Evolutionary conservation across 108 stramenopile genomes (phyloP), one percentile per base, ranked within the genome.

Genomic region (Cyclostephanos tholiformis): DNA sequence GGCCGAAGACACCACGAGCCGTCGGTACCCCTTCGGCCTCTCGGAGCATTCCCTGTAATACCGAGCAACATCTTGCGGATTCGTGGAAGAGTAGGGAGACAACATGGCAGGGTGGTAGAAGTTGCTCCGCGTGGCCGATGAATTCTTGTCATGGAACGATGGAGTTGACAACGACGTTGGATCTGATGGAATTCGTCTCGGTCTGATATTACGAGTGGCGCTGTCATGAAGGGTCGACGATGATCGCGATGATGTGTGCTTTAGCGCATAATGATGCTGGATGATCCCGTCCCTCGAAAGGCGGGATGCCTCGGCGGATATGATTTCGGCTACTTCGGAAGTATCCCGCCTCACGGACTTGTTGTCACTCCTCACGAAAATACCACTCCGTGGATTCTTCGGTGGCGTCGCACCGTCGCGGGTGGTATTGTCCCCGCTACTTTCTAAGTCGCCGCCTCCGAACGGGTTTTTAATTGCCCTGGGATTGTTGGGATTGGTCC

Each of bases 221-320:
- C 55, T 22, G 4, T 20, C 20, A 9, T 19, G 53, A 26, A 4
- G 9, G 53, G 20, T 26, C 14, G 3, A 26, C 29, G 30, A 30
- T 58, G 6, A 12, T 63, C 29, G 12, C 5, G 39, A 4, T 0
- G 38, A 52, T 26, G 59, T 19, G 35, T 67, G 69, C 20, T 29
- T 46, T 52, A 79, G 71, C 22, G 77, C 67, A 53, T 53, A 74
- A 67, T 82, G 81, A 48, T 82, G 77, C 41, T 77, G 76, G 39
- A 82, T 78, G 48, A 82, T 82, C 17, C 81, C 81, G 68, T 82
- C 81, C 17, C 81, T 65, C 41, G 81, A 82, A 51, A 82, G 63
- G 20, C 81, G 70, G 63, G 67, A 78, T 35, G 76, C 38, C 55
- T 82, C 81, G 19, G 72, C 65, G 39, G 68, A 60, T 4, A 82